A percentile compares a stretch with the other conserved stretches of the same genome.
These are phyloP conservation scores for Odonthalia washingtoniensis DNA, from an alignment of 31 red algal species.

Conservation along the genomic window DNA sequence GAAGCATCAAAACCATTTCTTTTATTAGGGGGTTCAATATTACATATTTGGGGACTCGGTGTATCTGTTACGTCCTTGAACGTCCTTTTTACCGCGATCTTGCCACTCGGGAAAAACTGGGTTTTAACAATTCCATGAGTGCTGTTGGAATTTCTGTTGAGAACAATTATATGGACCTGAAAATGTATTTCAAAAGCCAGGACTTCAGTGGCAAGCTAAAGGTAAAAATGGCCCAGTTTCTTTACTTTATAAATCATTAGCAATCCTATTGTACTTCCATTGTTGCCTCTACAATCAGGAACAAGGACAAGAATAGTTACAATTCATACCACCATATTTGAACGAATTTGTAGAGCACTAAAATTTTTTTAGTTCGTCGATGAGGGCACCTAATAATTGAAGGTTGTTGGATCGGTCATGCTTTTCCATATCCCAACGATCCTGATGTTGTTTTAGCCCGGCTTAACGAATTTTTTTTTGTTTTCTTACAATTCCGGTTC, in stretches of 20 bases:
- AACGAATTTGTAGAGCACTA: too few species aligned
- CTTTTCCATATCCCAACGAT: too few species aligned
- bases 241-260: too few species aligned
- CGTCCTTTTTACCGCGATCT: background rate
- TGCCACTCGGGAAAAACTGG: background rate
- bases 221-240: background rate
- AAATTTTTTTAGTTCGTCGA: too few species aligned
- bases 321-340: background rate
- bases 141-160: background rate
- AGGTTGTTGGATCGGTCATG: too few species aligned
- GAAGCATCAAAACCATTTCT: background rate
- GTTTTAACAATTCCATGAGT: background rate
- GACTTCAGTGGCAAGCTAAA: background rate
- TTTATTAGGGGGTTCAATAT: background rate
- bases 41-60: background rate
- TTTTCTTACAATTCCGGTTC: too few species aligned
- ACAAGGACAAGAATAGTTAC: background rate
- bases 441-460: too few species aligned
- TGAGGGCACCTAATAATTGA: too few species aligned
- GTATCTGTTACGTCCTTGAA: background rate
- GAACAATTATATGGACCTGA: background rate
- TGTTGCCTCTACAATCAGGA: background rate
- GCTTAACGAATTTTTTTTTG: too few species aligned
- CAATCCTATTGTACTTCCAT: background rate
- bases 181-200: conserved; percentile 1